Base-by-base conservation (phyloP, 192 early-diverging fungal genomes). In the Entomortierella parvispora region DNA sequence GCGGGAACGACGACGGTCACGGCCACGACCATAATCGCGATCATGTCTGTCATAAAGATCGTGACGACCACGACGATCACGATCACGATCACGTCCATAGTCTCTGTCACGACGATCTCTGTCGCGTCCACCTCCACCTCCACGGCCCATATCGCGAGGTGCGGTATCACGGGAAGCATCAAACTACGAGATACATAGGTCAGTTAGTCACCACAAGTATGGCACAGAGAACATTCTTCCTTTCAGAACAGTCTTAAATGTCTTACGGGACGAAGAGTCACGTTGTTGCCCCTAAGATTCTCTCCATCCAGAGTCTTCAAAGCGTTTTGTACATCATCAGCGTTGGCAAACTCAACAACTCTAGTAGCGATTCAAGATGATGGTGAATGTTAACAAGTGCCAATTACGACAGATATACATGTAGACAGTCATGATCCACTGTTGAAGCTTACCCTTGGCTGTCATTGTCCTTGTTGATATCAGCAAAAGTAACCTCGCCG, bases 401-500 rank as follows among this genome's bases (percentile, higher is more conserved):
- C 4, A 4, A 54, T 34, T 47, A 18, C 50, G 23, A 49, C 31
- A 29, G 2, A 33, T 5, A 25, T 31, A 62, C 51, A 67, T 23
- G 69, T n/a, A n/a, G n/a, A n/a, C n/a, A n/a, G n/a, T n/a, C n/a
- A n/a, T n/a, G n/a, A n/a, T n/a, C n/a, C n/a, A n/a, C n/a, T n/a
- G n/a, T n/a, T n/a, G n/a, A n/a, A 31, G 28, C 85, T 80, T 80
- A 94, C 92, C 93, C 97, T 79, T 93, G 89, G 31, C 93, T 94
- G 31, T 90, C 84, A 14, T 90, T 84, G 65, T 87, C 88, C 83
- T 92, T 92, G 82, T 90, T 91, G 58, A 94, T 88, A 75, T 97
- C 95, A 8, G 97, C 93, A 86, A 94, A 99, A 26, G 90, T 88
- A 18, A 99, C 96, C 76, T 96, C 94, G 55, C 96, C 96, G 31